Conservation (phyloP, 78 protist species). For the Dictyostelium purpureum region DNA sequence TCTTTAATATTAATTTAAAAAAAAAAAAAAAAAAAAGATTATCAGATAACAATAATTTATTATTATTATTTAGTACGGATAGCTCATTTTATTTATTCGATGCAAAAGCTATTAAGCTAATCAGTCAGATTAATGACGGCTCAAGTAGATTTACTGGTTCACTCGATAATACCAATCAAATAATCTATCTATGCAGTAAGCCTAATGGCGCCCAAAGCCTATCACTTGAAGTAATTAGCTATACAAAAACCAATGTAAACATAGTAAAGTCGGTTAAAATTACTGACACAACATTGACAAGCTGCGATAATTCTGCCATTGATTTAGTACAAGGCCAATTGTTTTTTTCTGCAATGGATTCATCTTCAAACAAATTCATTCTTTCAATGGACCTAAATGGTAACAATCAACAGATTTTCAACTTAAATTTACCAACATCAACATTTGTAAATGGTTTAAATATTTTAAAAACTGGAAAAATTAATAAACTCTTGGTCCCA, state of each 20-base stretch:
- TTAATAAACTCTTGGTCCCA: background rate
- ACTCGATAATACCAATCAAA: background rate
- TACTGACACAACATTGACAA: background rate
- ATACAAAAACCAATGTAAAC: background rate
- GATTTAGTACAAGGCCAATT: constrained; percentile 10
- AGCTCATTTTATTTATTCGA: background rate
- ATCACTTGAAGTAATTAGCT: background rate
- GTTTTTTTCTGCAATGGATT: background rate
- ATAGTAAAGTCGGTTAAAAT: background rate
- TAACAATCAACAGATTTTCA: background rate
- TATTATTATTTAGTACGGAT: background rate
- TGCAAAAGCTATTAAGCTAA: too few species aligned
- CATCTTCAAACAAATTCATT: background rate
- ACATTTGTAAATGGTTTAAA: too few species aligned
- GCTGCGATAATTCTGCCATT: background rate
- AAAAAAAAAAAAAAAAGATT: background rate
- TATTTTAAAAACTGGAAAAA: background rate
- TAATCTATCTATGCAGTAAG: background rate
- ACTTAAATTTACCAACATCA: too few species aligned
- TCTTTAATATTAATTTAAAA: background rate
- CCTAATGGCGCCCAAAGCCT: background rate
- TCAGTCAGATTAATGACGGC: too few species aligned
- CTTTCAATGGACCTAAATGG: constrained; percentile 1
- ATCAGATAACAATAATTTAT: background rate
- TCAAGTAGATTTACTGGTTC: constrained; percentile 4